Evolutionary conservation across 768 basidiomycete genomes (phyloP).

Genomic region (Termitomyces sp.): DNA sequence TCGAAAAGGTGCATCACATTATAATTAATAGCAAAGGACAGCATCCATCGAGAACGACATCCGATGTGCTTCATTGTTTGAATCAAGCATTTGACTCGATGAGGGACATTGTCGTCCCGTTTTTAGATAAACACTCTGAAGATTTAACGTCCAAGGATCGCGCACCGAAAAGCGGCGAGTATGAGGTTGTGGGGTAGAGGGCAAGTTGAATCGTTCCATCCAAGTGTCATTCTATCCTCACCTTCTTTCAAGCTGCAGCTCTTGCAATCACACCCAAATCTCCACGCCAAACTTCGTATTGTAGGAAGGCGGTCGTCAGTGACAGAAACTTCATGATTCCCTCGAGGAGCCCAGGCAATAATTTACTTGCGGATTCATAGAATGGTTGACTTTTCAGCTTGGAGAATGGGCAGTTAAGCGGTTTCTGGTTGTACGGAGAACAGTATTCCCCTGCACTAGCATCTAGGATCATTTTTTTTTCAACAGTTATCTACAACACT

Average conservation of each 20-base stretch:
- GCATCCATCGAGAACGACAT: conserved; percentile 18
- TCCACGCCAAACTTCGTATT: neutral
- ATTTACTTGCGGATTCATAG: neutral
- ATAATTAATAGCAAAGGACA: conserved; percentile 16
- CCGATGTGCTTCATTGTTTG: conserved; percentile 14
- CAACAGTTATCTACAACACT: no score
- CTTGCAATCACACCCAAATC: neutral
- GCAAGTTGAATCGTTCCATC: neutral
- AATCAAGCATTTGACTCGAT: conserved; percentile 17
- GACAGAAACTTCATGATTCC: neutral
- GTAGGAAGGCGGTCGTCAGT: neutral
- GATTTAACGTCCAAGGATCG: conserved; percentile 14
- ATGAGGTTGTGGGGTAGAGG: conserved; percentile 23
- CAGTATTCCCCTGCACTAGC: no score
- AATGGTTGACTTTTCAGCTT: neutral
- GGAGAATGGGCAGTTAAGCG: neutral
- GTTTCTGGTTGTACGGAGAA: no score
- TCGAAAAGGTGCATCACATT: conserved; percentile 25
- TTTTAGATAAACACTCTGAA: no score
- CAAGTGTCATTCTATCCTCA: neutral
- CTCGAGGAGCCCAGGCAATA: neutral
- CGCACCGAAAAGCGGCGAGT: conserved; percentile 19
- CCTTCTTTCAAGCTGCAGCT: neutral
- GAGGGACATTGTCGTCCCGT: conserved; percentile 12
- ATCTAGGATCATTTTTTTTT: no score